A percentile compares a stretch with the other conserved stretches of the same genome.
These are phyloP conservation scores for Penicillium macrosclerotiorum DNA, from an alignment of 495 filamentous ascomycete genomes.

Conservation along the genomic window DNA sequence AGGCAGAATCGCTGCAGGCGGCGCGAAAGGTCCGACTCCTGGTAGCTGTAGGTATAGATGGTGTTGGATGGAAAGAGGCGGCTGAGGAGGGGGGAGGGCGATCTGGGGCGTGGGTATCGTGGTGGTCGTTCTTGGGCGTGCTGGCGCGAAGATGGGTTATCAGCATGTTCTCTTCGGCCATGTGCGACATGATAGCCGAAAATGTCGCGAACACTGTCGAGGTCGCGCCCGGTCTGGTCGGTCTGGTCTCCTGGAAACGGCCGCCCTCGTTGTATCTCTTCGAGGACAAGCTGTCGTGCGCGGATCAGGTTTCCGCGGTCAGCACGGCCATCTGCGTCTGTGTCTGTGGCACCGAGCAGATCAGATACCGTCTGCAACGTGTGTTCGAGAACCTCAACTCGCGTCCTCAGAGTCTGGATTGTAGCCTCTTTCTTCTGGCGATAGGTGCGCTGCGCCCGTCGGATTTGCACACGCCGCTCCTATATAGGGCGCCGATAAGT, in stretches of 20 bases:
- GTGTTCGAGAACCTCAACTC: constrained; percentile 64
- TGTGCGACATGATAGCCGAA: constrained; percentile 23
- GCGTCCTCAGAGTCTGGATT: constrained; percentile 65
- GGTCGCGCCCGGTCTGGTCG: background rate
- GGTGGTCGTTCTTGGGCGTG: background rate
- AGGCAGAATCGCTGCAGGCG: constrained; percentile 64
- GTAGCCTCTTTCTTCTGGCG: constrained; percentile 80
- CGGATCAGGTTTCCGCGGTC: constrained; percentile 3
- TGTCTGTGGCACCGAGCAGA: constrained; percentile 43
- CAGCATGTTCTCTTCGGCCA: background rate
- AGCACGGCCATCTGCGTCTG: background rate
- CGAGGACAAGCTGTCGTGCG: constrained; percentile 16
- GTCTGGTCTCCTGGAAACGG: background rate
- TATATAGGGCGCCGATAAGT: constrained; percentile 9
- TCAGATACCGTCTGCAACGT: constrained; percentile 70
- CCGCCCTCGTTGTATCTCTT: constrained; percentile 14
- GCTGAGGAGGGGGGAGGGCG: constrained; percentile 23
- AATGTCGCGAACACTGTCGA: background rate
- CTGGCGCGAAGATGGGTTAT: background rate
- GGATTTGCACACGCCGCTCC: constrained; percentile 76
- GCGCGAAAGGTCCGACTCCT: constrained; percentile 69
- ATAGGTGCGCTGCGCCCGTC: constrained; percentile 83
- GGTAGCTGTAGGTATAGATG: constrained; percentile 38
- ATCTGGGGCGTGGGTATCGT: constrained; percentile 3
- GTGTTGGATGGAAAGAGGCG: constrained; percentile 24